Evolutionary conservation across 345 rosid species (phyloP), one percentile per base, ranked within the genome.

Genomic region (Arabidopsis arenosa): DNA sequence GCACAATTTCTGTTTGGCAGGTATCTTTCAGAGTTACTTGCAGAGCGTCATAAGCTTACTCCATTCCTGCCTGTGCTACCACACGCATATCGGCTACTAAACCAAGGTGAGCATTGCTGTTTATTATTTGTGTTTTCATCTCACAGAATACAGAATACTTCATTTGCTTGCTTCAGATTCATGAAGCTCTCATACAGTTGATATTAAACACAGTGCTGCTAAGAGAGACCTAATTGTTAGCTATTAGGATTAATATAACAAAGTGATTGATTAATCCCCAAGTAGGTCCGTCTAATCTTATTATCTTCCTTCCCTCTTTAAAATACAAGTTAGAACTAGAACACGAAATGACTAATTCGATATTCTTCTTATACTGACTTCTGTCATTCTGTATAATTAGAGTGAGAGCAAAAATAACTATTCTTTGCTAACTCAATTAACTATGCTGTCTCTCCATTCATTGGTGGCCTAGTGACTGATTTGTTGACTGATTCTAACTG

Each of bases 401-500:
- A 72, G 58, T 70, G 67, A 64, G 80, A 64, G 72, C 63, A 75
- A 67, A 67, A 15, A 14, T 28, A 51, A 65, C 51, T 82, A 76
- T 63, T 79, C 47, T 82, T 85, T 60, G 84, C 90, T 85, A 79
- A 83, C 88, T 74, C 67, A 73, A 63, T 86, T 84, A 84, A 85
- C 90, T 69, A 72, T 86, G 81, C 40, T 63, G 80, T 75, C 73
- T 84, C 84, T 79, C 79, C 83, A 60, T 84, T 83, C 77, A 75
- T 83, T 83, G 85, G 86, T 70, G 83, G 82, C 83, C 85, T 83
- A 85, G 85, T 85, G 82, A 88, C 96, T 73, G 65, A 84, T 84
- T 81, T 84, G 71, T 82, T 85, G 84, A 85, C 91, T 68, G 84
- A 84, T 88, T 87, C 98, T 93, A 84, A 93, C 97, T 56, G 89